Evolutionary conservation across 768 basidiomycete genomes (phyloP), one percentile per base, ranked within the genome.

Genomic region (Mycena metata): DNA sequence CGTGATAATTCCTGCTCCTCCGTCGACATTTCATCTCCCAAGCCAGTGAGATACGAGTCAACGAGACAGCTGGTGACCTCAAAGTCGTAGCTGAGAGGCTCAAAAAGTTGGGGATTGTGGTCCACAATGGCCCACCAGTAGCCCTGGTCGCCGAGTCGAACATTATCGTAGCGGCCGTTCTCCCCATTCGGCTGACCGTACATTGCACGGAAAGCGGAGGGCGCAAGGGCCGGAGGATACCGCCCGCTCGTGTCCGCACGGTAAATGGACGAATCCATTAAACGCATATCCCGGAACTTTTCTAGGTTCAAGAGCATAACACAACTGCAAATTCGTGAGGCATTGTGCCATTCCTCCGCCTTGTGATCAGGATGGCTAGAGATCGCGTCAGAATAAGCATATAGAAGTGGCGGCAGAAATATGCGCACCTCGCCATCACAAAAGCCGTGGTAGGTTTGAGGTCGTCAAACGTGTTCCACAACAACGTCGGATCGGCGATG

Each of bases 71-170:
- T 84, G 19, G 84, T 82, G 23, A 86, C 79, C 75, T 87, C 85
- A 73, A 82, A 87, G 66, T 85, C 85, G 70, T 76, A 84, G 62
- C 76, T 77, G 60, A 87, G 72, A 45, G 81, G 84, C 69, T 80
- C 77, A 64, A 82, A 83, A 10, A 86, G 72, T 41, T 84, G 81
- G 16, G 75, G 77, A 42, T 77, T 78, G 64, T 83, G 75, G 65
- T 79, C 79, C n/a, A 85, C 81, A 66, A 87, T 84, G 52, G 85
- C 85, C 85, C 85, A 87, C 84, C 84, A 87, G 67, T 84, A 87
- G 5, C 83, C 83, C 73, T 87, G 85, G 72, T 86, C 86, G 42
- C 85, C 85, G 36, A 87, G 79, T n/a, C 80, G 81, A 5, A 83
- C 84, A 67, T 83, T 81, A 49, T 79, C 72, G 64, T 85, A 84